Evolutionary conservation across 768 basidiomycete genomes (phyloP).

Genomic region (Boletus pseudopeckii): DNA sequence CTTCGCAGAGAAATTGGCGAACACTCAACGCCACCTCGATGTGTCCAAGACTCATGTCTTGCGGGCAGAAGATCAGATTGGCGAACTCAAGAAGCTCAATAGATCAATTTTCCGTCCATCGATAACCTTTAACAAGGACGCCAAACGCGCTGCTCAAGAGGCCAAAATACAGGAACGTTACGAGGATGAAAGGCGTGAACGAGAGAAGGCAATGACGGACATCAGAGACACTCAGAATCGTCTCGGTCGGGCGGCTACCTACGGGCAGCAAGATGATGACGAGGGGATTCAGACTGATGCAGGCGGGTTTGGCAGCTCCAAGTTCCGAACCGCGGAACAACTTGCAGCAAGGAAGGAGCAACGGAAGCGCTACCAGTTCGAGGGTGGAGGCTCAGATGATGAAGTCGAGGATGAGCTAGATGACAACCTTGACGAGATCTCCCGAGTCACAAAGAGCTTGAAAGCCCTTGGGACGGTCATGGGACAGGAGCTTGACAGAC

Average conservation of each 20-base stretch:
- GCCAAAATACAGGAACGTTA: conserved; percentile 81
- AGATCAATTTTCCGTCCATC: conserved; percentile 92
- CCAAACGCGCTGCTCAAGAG: conserved; percentile 85
- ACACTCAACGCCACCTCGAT: conserved; percentile 93
- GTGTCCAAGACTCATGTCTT: conserved; percentile 82
- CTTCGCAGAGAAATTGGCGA: conserved; percentile 73
- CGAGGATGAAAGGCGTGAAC: conserved; percentile 78
- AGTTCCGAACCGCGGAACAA: conserved; percentile 49
- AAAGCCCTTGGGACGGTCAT: conserved; percentile 78
- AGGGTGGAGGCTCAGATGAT: conserved; percentile 86
- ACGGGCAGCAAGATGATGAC: conserved; percentile 50
- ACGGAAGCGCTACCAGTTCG: conserved; percentile 86
- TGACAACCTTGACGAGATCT: conserved; percentile 84
- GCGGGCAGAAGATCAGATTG: conserved; percentile 90
- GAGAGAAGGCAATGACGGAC: conserved; percentile 83
- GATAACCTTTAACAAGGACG: conserved; percentile 90
- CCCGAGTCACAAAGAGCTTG: conserved; percentile 70
- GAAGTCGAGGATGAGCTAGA: conserved; percentile 94
- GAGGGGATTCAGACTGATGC: conserved; percentile 33
- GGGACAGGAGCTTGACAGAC: conserved; percentile 84
- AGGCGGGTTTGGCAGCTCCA: conserved; percentile 37
- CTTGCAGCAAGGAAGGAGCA: conserved; percentile 59
- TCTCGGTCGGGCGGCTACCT: conserved; percentile 68
- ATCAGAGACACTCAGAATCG: conserved; percentile 85
- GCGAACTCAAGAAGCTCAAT: conserved; percentile 92